Base-by-base conservation (phyloP, 192 early-diverging fungal genomes). In the Kappamyces sp. region DNA sequence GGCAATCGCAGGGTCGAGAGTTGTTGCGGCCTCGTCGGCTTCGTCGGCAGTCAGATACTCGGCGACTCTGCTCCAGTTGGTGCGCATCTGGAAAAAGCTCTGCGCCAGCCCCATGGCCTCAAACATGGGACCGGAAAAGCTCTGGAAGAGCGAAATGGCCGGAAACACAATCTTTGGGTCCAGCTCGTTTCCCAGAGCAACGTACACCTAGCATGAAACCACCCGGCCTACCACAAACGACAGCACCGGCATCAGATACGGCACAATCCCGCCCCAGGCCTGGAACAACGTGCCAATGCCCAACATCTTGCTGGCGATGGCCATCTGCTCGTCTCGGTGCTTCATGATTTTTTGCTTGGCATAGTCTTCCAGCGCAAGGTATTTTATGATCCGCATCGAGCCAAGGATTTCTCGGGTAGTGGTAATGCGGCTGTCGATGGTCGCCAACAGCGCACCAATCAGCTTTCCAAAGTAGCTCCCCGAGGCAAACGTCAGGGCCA, bases 61-160 rank as follows among this genome's bases (percentile, higher is more conserved):
- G 31, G 42, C 51, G n/a, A 69, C 53, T 46, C 68, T 44, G 3
- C 60, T 50, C 66, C 63, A 51, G 40, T 52, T 62, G 12, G 55
- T 50, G 1, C 38, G 12, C 2, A 49, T 60, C 8, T n/a, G 35
- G 40, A 70, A 42, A 39, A 51, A 3, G 31, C 8, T 23, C 12
- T 53, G 61, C 0, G 65, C 5, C 10, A 43, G 52, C 50, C 64
- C 55, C 9, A 65, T 62, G 35, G 72, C 40, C 9, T 42, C 32
- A 6, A 73, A 58, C 37, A 75, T 43, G 8, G 74, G 74, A n/a
- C 40, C 50, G 31, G 64, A 49, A 7, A 75, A 43, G 23, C 55
- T 51, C 1, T 37, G 31, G 53, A 75, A 73, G n/a, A 72, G 62
- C 8, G 62, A 37, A 10, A 66, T 41, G 15, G 70, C 57, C 12